These are phyloP conservation scores for Vitis riparia DNA, from an alignment of 164 flowering plant species.

Conservation along the genomic window DNA sequence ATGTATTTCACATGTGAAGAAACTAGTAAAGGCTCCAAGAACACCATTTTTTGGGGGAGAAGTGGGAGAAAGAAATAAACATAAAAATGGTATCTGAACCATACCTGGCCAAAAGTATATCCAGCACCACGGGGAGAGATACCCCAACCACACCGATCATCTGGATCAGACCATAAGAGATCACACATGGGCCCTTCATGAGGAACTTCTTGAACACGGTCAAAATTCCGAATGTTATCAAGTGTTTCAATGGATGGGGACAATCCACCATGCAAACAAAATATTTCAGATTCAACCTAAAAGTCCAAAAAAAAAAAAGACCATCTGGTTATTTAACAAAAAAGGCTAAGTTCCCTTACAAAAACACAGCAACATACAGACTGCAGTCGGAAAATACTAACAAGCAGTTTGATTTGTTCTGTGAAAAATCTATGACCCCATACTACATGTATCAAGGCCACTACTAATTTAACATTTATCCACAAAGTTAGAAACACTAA, in stretches of 20 bases:
- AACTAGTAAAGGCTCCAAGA: background rate
- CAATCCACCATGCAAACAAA: slow-evolving; percentile 18
- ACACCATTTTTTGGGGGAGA: background rate
- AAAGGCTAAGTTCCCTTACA: background rate
- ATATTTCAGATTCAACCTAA: slow-evolving; percentile 16
- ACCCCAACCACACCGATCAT: slow-evolving; percentile 18
- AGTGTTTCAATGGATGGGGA: slow-evolving; percentile 18
- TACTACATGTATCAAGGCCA: no score
- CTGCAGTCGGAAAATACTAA: no score
- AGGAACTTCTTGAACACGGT: slow-evolving; percentile 19
- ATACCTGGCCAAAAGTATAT: slow-evolving; percentile 16
- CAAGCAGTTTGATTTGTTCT: no score
- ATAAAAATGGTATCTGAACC: background rate
- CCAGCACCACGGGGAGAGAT: slow-evolving; percentile 18
- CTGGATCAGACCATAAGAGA: slow-evolving; percentile 12
- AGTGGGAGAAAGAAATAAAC: background rate
- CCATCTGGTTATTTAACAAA: background rate
- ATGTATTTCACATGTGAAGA: background rate
- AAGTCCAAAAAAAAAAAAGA: background rate
- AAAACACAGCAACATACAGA: no score
- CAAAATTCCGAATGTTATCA: slow-evolving; percentile 15
- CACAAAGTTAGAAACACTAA: no score
- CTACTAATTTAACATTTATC: no score
- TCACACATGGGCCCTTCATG: slow-evolving; percentile 21
- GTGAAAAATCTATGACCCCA: no score